phyloP scores from a whole-genome alignment of 805 yeast species.

The Metschnikowia reukaufii region DNA sequence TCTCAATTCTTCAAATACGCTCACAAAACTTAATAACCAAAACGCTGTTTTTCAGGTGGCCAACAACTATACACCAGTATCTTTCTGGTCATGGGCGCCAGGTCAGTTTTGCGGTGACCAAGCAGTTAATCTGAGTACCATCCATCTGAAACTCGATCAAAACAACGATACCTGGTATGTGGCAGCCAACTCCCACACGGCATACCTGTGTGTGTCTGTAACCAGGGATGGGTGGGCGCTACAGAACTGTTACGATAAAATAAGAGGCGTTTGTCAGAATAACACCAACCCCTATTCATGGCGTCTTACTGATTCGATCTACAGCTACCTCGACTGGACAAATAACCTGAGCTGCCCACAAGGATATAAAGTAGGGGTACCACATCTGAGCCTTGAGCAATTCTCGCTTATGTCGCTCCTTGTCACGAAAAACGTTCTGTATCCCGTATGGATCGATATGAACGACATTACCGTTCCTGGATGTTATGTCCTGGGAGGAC shows the following conservation, averaged over 20 bases:
- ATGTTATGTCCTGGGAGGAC: slow-evolving; percentile 89
- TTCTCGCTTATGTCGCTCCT: slow-evolving; percentile 31
- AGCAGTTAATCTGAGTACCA: slow-evolving; percentile 4
- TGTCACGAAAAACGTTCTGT: slow-evolving; percentile 22
- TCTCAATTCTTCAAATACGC: slow-evolving; percentile 37
- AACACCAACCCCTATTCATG: slow-evolving; percentile 41
- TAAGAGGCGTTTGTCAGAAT: slow-evolving; percentile 58
- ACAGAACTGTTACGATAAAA: slow-evolving; percentile 59
- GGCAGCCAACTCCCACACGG: slow-evolving; percentile 19
- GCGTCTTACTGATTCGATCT: slow-evolving; percentile 29
- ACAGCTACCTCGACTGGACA: slow-evolving; percentile 47
- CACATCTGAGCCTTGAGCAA: slow-evolving; percentile 38
- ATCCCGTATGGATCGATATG: slow-evolving; percentile 73
- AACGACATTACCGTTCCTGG: slow-evolving; percentile 70
- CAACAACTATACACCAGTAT: slow-evolving; percentile 27
- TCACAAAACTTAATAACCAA: background rate
- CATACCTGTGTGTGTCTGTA: slow-evolving; percentile 44
- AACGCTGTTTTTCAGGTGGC: slow-evolving; percentile 17
- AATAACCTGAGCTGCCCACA: slow-evolving; percentile 33
- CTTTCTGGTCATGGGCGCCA: slow-evolving; percentile 76
- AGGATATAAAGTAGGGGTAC: slow-evolving; percentile 33
- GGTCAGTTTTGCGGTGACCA: slow-evolving; percentile 47
- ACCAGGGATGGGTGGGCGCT: slow-evolving; percentile 58
- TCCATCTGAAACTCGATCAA: slow-evolving; percentile 5
- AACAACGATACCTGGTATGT: slow-evolving; percentile 14